A percentile compares a stretch with the other conserved stretches of the same genome.
Evolutionary conservation across 345 rosid genomes (phyloP).

Genomic region (Eucalyptus regnans): DNA sequence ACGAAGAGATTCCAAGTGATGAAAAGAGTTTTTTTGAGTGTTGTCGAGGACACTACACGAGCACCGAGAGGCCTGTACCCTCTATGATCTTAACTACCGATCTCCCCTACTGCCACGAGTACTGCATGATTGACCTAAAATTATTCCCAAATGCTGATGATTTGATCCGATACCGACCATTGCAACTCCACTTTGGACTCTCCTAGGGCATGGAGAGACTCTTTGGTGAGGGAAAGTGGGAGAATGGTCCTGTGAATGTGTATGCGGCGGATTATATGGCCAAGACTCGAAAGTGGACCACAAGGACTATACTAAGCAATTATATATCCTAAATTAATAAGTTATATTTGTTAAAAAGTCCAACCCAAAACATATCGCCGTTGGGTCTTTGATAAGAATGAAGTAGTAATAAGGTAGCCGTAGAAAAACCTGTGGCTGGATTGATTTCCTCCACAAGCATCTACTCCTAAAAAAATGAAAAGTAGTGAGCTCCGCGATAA

Average conservation of each 20-base stretch:
- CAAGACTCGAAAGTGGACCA: background rate
- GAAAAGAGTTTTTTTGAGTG: background rate
- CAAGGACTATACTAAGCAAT: background rate
- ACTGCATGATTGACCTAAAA: background rate
- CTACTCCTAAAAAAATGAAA: background rate
- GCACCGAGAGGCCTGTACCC: background rate
- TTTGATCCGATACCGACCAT: background rate
- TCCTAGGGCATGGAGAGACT: background rate
- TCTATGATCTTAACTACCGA: background rate
- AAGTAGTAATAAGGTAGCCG: background rate
- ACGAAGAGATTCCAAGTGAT: background rate
- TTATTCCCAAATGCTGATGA: background rate
- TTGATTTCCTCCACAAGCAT: background rate
- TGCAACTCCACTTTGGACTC: background rate
- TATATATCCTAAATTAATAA: background rate
- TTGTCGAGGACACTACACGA: background rate
- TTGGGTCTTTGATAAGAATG: background rate
- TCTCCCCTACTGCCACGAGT: background rate
- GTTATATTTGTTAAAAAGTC: background rate
- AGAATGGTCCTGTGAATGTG: background rate
- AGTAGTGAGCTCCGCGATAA: background rate
- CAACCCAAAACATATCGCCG: background rate
- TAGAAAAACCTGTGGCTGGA: background rate
- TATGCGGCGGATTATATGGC: background rate
- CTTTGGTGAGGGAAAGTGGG: background rate